Percentiles rank a stretch among this genome's conserved stretches.
These are phyloP conservation scores for Salix exigua DNA, from an alignment of 345 rosid species.

Conservation along the genomic window DNA sequence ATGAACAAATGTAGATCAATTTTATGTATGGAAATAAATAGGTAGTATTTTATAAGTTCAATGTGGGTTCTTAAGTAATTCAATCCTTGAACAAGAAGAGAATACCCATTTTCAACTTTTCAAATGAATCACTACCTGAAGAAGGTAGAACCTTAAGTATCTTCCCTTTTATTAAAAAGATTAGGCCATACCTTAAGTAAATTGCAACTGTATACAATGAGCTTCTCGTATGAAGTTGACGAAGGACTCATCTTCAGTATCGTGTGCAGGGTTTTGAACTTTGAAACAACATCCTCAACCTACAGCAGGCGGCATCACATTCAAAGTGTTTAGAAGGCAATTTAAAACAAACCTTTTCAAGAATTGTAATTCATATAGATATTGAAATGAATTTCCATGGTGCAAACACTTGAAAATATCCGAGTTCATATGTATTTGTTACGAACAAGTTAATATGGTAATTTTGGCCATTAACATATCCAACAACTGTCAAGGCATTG, in stretches of 20 bases:
- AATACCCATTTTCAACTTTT: not conserved
- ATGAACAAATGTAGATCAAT: conserved; percentile 18
- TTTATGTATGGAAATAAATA: not conserved
- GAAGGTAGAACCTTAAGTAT: not conserved
- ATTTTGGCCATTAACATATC: not conserved
- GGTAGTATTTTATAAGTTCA: not conserved
- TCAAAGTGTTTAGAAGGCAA: not conserved
- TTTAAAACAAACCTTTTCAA: not conserved
- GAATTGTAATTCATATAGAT: not conserved
- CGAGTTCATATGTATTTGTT: not conserved
- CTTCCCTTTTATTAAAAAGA: not conserved
- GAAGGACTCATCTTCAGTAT: conserved; percentile 55
- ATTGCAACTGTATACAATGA: conserved; percentile 51
- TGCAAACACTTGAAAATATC: not conserved
- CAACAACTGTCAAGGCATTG: not conserved
- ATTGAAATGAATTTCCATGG: not conserved
- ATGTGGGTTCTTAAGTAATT: not conserved
- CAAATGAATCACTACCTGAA: not conserved
- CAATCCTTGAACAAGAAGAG: not conserved
- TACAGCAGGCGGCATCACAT: conserved; percentile 23
- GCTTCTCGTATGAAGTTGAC: conserved; percentile 54
- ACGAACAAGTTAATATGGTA: not conserved
- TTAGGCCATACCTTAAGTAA: conserved; percentile 47
- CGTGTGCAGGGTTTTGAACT: conserved; percentile 56
- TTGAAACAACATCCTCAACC: conserved; percentile 58